A percentile compares a stretch with the other conserved stretches of the same genome.
phyloP scores from a whole-genome alignment of 495 filamentous ascomycete genomes.

The Trichoderma parareesei region DNA sequence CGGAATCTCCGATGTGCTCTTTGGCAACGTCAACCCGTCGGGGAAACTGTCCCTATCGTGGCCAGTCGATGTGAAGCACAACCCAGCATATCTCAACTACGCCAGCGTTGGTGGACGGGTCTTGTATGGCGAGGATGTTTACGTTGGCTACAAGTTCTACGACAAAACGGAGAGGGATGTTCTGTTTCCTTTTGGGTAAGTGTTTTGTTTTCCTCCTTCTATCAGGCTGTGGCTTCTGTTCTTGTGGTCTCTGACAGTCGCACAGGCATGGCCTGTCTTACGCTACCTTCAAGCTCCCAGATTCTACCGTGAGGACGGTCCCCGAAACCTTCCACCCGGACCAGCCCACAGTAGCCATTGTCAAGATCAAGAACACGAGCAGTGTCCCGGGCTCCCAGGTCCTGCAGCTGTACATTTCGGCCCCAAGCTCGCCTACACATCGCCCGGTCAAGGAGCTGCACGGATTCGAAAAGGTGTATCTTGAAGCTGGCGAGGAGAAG shows the following conservation, averaged over 20 bases:
- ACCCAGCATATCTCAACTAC: conserved; percentile 78
- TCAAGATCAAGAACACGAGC: conserved; percentile 54
- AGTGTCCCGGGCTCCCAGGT: conserved; percentile 53
- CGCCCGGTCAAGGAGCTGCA: conserved; percentile 71
- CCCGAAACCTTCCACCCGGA: conserved; percentile 40
- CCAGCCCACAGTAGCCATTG: conserved; percentile 55
- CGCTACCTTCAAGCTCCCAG: conserved; percentile 50
- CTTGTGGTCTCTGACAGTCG: background rate
- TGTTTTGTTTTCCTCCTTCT: background rate
- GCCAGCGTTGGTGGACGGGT: conserved; percentile 70
- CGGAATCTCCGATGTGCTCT: conserved; percentile 76
- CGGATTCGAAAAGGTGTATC: conserved; percentile 68
- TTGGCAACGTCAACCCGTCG: conserved; percentile 75
- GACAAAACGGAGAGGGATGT: conserved; percentile 58
- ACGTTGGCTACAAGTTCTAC: conserved; percentile 78
- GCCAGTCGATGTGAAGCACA: conserved; percentile 46
- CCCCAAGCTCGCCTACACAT: conserved; percentile 46
- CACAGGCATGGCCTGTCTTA: conserved; percentile 69
- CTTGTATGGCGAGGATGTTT: conserved; percentile 77
- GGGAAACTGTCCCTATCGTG: conserved; percentile 61
- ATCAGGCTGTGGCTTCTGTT: background rate
- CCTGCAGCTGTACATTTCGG: conserved; percentile 68
- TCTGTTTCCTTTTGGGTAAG: conserved; percentile 59
- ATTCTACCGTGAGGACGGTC: conserved; percentile 51
- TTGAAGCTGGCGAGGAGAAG: conserved; percentile 62